Percentiles rank a stretch among this genome's conserved stretches.
phyloP scores from a whole-genome alignment of 192 early-diverging fungal genomes.

The Chytriomyces hyalinus region DNA sequence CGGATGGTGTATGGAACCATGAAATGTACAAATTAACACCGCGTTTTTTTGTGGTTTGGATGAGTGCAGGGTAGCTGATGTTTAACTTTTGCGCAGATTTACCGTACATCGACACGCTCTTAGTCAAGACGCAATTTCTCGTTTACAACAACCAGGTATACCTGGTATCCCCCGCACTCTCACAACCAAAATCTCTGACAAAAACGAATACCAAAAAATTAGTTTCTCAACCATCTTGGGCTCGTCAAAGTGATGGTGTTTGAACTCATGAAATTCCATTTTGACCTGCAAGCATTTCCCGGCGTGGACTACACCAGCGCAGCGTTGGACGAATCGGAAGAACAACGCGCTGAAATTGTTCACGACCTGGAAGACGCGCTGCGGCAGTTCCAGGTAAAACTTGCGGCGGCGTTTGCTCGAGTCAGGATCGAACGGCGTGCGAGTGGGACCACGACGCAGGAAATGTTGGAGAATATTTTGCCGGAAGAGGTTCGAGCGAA shows the following conservation, averaged over 20 bases:
- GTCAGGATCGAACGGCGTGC: conserved; percentile 56
- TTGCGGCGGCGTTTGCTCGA: conserved; percentile 59
- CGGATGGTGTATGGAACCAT: conserved; percentile 62
- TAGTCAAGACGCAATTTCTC: conserved; percentile 63
- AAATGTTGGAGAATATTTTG: conserved; percentile 59
- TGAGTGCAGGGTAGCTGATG: neutral
- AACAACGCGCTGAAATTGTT: conserved; percentile 39
- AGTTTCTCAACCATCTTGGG: conserved; percentile 59
- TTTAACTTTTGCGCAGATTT: conserved; percentile 43
- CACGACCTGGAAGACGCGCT: conserved; percentile 47
- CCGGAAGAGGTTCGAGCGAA: conserved; percentile 52
- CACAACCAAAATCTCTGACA: too few relatives aligned
- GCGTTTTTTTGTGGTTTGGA: neutral
- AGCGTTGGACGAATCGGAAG: conserved; percentile 20
- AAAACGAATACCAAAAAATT: too few relatives aligned
- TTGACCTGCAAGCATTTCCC: conserved; percentile 51
- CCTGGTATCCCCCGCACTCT: neutral
- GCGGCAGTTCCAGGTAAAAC: conserved; percentile 44
- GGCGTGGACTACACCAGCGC: conserved; percentile 43
- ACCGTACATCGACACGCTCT: conserved; percentile 59
- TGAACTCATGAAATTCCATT: conserved; percentile 64
- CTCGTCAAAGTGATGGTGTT: conserved; percentile 58
- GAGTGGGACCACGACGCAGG: conserved; percentile 41
- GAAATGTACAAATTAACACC: conserved; percentile 48
- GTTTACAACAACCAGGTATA: conserved; percentile 62